Percentiles rank a stretch among this genome's conserved stretches.
phyloP scores from a whole-genome alignment of 495 filamentous ascomycete species.

The Glonium stellatum region DNA sequence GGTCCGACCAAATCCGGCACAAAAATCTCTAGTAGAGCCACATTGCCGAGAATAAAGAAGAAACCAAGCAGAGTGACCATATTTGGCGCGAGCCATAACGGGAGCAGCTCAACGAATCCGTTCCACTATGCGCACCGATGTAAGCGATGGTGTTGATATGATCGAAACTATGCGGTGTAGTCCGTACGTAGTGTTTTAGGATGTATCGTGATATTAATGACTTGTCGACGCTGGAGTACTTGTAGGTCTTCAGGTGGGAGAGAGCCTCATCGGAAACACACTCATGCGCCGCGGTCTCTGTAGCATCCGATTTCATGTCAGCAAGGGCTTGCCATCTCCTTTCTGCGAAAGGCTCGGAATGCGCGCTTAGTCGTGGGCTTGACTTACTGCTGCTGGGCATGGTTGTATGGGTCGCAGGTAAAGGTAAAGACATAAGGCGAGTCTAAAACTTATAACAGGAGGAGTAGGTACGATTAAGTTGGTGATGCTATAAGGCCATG shows the following conservation, averaged over 20 bases:
- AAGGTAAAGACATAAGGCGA: slow-evolving; percentile 18
- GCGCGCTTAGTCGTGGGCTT: not conserved
- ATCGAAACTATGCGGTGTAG: slow-evolving; percentile 9
- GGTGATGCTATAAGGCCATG: too few species aligned
- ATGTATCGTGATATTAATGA: slow-evolving; percentile 92
- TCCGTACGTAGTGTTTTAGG: slow-evolving; percentile 82
- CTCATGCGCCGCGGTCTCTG: slow-evolving; percentile 45
- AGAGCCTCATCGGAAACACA: slow-evolving; percentile 63
- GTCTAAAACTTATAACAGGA: too few species aligned
- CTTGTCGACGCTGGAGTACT: slow-evolving; percentile 95
- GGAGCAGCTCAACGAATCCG: slow-evolving; percentile 85
- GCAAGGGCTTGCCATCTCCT: not conserved
- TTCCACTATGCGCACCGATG: slow-evolving; percentile 65
- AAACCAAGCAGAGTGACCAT: slow-evolving; percentile 96
- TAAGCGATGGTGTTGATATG: slow-evolving; percentile 12
- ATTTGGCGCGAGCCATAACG: slow-evolving; percentile 94
- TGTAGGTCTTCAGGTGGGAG: slow-evolving; percentile 86
- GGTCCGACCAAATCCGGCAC: slow-evolving; percentile 92
- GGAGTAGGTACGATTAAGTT: too few species aligned
- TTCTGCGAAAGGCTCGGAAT: not conserved
- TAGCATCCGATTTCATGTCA: not conserved
- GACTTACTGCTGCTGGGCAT: slow-evolving; percentile 22
- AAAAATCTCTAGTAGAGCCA: slow-evolving; percentile 67
- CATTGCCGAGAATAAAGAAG: slow-evolving; percentile 84
- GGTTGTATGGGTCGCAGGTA: slow-evolving; percentile 18